These are phyloP conservation scores for Thuja plicata DNA, from an alignment of 83 land plant species.

Conservation along the genomic window DNA sequence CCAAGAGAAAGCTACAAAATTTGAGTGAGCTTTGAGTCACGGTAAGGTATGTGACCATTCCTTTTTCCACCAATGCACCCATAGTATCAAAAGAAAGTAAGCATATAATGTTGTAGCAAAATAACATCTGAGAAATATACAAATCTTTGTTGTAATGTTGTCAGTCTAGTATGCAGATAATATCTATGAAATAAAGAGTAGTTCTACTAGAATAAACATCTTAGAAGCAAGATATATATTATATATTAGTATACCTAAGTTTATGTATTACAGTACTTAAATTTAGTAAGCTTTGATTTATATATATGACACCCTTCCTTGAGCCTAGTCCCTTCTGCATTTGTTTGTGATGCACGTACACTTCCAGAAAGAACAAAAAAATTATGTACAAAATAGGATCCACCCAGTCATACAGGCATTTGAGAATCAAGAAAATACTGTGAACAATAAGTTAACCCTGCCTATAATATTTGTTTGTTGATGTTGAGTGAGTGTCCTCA, in stretches of 20 bases:
- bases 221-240: no score
- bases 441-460: background rate
- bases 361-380: constrained; percentile 99
- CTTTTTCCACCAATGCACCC: constrained; percentile 75
- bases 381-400: constrained; percentile 61
- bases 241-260: constrained; percentile 62
- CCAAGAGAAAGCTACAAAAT: no score
- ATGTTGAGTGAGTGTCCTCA: no score
- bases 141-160: no score
- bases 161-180: no score
- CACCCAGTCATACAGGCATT: background rate
- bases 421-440: background rate
- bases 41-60: constrained; percentile 90
- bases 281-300: constrained; percentile 91
- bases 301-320: no score
- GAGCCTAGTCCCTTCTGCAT: no score
- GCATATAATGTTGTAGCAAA: background rate
- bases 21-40: constrained; percentile 97
- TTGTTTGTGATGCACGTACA: constrained; percentile 94
- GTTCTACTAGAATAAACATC: no score
- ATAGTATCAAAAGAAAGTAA: constrained; percentile 6
- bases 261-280: constrained; percentile 96
- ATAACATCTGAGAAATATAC: background rate
- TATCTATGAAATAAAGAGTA: no score
- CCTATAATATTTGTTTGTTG: no score